A percentile compares a stretch with the other conserved stretches of the same genome.
These are phyloP conservation scores for Komagataella pseudopastoris DNA, from an alignment of 805 yeast genomes.

Conservation along the genomic window DNA sequence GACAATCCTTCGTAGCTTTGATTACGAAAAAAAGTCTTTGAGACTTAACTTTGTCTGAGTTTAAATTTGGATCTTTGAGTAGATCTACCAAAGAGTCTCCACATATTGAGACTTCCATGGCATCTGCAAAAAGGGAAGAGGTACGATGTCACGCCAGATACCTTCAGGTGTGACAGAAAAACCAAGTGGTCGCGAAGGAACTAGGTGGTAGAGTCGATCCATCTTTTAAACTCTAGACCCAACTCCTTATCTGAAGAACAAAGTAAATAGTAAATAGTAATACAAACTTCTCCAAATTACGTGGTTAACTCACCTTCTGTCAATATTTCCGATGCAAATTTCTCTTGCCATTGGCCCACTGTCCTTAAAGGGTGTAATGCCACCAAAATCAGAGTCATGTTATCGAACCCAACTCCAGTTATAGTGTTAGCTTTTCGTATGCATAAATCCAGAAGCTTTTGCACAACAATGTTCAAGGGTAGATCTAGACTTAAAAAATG, in stretches of 20 bases:
- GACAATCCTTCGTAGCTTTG: conserved; percentile 25
- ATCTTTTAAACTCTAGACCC: no score
- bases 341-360: neutral
- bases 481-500: conserved; percentile 44
- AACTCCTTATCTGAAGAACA: neutral
- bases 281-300: neutral
- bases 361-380: conserved; percentile 20
- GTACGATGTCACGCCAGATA: neutral
- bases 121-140: neutral
- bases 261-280: neutral
- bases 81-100: conserved; percentile 34
- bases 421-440: conserved; percentile 57
- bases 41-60: conserved; percentile 24
- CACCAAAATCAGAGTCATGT: conserved; percentile 64
- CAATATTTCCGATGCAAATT: neutral
- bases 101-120: conserved; percentile 11
- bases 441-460: conserved; percentile 49
- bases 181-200: neutral
- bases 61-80: conserved; percentile 34
- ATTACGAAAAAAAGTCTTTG: conserved; percentile 25
- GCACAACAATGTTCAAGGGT: conserved; percentile 43
- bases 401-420: conserved; percentile 74
- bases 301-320: neutral
- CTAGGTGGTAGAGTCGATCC: neutral
- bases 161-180: no score